These are phyloP conservation scores for Aphanomyces invadans DNA, from an alignment of 352 stramenopile genomes.

Conservation along the genomic window DNA sequence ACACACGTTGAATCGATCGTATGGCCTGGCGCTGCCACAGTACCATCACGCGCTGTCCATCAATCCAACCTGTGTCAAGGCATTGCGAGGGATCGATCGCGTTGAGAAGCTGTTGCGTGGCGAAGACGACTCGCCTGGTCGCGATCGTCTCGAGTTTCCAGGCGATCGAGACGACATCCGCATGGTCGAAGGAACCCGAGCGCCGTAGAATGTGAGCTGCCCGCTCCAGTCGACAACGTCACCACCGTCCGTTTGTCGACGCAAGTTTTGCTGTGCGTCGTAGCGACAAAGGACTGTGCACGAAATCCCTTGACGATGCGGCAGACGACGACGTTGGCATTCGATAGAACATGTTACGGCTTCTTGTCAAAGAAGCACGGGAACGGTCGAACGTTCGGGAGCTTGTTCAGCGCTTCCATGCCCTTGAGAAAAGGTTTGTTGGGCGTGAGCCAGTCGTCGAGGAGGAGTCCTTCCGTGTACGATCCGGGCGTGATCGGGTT, in stretches of 20 bases:
- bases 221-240: too few species aligned
- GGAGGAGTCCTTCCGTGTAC: slow-evolving; percentile 63
- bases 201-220: too few species aligned
- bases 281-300: too few species aligned
- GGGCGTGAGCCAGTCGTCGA: slow-evolving; percentile 71
- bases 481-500: slow-evolving; percentile 49
- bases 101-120: slow-evolving; percentile 75
- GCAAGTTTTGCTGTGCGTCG: too few species aligned
- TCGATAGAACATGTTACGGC: too few species aligned
- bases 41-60: slow-evolving; percentile 62
- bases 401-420: slow-evolving; percentile 54
- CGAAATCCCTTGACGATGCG: too few species aligned
- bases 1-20: slow-evolving; percentile 64
- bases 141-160: too few species aligned
- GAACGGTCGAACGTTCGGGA: slow-evolving; percentile 51
- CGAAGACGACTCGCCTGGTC: slow-evolving; percentile 59
- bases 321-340: too few species aligned
- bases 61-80: slow-evolving; percentile 45
- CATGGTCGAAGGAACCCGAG: too few species aligned
- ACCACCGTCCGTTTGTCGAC: too few species aligned
- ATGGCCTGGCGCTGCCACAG: slow-evolving; percentile 50
- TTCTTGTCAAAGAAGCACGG: slow-evolving; percentile 38
- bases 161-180: too few species aligned
- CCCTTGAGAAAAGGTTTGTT: slow-evolving; percentile 60
- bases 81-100: slow-evolving; percentile 48